Evolutionary conservation across 2,329 filamentous ascomycete genomes (phyloP).

Genomic region (Emmonsiellopsis sp.): DNA sequence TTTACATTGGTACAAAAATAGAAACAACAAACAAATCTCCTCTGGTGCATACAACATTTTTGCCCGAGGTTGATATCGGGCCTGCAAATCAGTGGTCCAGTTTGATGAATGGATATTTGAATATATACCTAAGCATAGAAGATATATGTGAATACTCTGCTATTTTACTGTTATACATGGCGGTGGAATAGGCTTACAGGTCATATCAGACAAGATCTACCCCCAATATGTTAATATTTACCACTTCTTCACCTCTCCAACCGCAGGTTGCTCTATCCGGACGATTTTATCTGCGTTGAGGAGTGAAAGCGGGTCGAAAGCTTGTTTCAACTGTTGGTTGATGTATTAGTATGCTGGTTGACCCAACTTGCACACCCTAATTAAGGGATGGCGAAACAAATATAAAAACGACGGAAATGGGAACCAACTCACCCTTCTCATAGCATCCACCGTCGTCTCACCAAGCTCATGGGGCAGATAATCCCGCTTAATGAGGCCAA

Average conservation of each 20-base stretch:
- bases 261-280: constrained; percentile 41
- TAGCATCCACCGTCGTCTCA: constrained; percentile 50
- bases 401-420: background rate
- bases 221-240: constrained; percentile 15
- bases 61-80: no score
- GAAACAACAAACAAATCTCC: no score
- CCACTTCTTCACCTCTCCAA: constrained; percentile 42
- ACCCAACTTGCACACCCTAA: background rate
- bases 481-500: constrained; percentile 61
- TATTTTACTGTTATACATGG: background rate
- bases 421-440: constrained; percentile 47
- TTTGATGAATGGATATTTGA: no score
- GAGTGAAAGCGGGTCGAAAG: constrained; percentile 56
- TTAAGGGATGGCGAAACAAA: background rate
- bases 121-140: background rate
- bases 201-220: no score
- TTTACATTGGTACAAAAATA: no score
- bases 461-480: constrained; percentile 55
- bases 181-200: background rate
- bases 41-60: no score
- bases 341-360: constrained; percentile 11
- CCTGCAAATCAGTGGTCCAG: no score
- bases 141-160: background rate
- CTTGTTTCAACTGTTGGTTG: constrained; percentile 46
- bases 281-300: constrained; percentile 58